Base-by-base conservation (phyloP, 345 rosid genomes). In the Anacardium occidentale region DNA sequence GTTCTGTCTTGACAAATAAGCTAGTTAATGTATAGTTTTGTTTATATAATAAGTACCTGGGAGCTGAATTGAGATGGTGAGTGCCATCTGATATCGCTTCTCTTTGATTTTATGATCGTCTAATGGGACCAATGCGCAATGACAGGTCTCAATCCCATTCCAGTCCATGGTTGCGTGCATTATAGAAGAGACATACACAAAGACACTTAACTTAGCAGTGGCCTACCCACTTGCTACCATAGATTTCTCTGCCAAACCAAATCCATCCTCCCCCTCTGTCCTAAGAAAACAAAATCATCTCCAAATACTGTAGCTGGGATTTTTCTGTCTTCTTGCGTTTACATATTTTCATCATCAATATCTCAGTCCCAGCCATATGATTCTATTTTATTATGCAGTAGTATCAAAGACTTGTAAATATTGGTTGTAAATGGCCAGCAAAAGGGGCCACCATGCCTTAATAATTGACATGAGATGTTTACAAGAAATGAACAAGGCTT, bases 171-270 rank as follows among this genome's bases (percentile, higher is more conserved):
- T 5, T 20, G 71, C 58, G 72, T 56, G 81, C 64, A 71, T 55
- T 57, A 60, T 61, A 62, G 15, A 22, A 62, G 42, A 77, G 73
- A 70, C 45, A 68, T 72, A 71, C 47, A 65, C 75, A 70, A 62
- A 57, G 74, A 76, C 72, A 57, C 54, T 74, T 66, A 62, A 58
- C 56, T 64, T 48, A 63, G 20, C 52, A 55, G 50, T 59, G 73
- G 48, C 75, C 78, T 40, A 75, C 70, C 80, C 83, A 78, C 86
- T 81, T 65, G 85, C 69, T 83, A 73, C 77, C 78, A 18, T 69
- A 78, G 84, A 83, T 83, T 77, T 74, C 70, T 79, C 74, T 73
- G 34, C 72, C 72, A 74, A 68, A 80, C 62, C 84, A 76, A 73
- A 83, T 79, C 85, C 85, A 60, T 62, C 25, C 64, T 62, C 76